Evolutionary conservation across 2,329 filamentous ascomycete genomes (phyloP).

Genomic region (Colletotrichum theobromicola): DNA sequence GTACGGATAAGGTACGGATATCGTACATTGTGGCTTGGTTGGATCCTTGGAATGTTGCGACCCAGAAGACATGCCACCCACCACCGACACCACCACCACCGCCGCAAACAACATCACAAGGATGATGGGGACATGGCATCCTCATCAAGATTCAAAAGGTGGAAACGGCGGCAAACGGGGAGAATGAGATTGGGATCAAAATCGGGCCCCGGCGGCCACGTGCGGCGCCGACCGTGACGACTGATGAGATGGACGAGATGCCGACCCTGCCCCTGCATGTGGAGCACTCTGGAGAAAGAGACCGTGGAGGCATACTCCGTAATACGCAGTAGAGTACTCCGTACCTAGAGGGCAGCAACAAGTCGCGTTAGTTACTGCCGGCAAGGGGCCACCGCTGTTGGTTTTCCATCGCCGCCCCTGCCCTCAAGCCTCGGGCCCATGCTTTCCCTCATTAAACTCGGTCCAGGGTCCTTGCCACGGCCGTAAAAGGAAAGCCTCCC

Average conservation of each 20-base stretch:
- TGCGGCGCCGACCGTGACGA: conserved; percentile 23
- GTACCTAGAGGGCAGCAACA: too few relatives aligned
- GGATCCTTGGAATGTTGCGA: background rate
- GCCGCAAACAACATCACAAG: background rate
- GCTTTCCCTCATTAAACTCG: conserved; percentile 12
- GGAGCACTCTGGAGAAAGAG: conserved; percentile 4
- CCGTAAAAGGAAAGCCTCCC: background rate
- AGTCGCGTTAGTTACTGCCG: conserved; percentile 10
- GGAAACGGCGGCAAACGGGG: conserved; percentile 18
- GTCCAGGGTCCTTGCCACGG: conserved; percentile 10
- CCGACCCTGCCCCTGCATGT: conserved; percentile 14
- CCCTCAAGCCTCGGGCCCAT: conserved; percentile 3
- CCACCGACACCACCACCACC: background rate
- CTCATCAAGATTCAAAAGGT: background rate
- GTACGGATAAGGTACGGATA: background rate
- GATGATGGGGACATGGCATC: background rate
- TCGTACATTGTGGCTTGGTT: background rate
- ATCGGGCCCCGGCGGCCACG: conserved; percentile 32
- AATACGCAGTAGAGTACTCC: too few relatives aligned
- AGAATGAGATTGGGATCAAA: conserved; percentile 27
- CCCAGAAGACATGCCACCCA: background rate
- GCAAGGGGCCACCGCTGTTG: background rate
- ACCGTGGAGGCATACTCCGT: too few relatives aligned
- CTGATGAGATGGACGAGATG: conserved; percentile 14
- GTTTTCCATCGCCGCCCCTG: background rate